phyloP scores from a whole-genome alignment of 257 asterid genomes.

The Solanum chmielewskii region DNA sequence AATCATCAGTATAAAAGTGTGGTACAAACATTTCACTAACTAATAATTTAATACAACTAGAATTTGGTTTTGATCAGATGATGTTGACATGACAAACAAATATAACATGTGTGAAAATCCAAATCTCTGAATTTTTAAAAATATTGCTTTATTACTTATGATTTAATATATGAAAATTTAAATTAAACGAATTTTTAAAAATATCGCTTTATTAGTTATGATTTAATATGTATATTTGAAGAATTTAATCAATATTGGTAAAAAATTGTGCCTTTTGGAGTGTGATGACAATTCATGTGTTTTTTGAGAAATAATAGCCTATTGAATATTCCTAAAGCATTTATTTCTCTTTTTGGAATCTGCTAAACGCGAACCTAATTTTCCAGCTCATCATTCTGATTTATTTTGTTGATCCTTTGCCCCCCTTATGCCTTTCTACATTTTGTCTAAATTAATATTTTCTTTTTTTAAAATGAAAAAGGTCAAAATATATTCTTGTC shows the following conservation, averaged over 20 bases:
- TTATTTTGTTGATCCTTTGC: not conserved
- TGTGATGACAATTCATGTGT: not conserved
- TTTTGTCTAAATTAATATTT: not conserved
- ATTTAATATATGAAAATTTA: too few species aligned
- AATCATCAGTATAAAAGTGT: not conserved
- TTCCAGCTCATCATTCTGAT: not conserved
- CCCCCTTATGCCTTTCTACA: not conserved
- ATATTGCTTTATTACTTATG: accelerated
- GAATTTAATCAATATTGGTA: too few species aligned
- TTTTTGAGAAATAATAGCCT: not conserved
- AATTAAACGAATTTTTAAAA: too few species aligned
- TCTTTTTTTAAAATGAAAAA: not conserved
- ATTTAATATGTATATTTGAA: too few species aligned
- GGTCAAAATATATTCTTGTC: not conserved
- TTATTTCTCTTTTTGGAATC: not conserved
- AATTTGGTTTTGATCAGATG: not conserved
- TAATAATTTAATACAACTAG: not conserved
- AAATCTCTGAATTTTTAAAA: accelerated
- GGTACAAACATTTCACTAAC: not conserved
- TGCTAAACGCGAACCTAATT: not conserved
- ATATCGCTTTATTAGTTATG: too few species aligned
- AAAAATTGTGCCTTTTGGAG: not conserved
- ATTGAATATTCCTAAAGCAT: not conserved
- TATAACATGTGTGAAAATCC: not conserved
- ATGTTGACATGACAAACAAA: not conserved